A percentile compares a stretch with the other conserved stretches of the same genome.
Evolutionary conservation across 108 stramenopile species (phyloP).

Genomic region (Skeletonema costatum): DNA sequence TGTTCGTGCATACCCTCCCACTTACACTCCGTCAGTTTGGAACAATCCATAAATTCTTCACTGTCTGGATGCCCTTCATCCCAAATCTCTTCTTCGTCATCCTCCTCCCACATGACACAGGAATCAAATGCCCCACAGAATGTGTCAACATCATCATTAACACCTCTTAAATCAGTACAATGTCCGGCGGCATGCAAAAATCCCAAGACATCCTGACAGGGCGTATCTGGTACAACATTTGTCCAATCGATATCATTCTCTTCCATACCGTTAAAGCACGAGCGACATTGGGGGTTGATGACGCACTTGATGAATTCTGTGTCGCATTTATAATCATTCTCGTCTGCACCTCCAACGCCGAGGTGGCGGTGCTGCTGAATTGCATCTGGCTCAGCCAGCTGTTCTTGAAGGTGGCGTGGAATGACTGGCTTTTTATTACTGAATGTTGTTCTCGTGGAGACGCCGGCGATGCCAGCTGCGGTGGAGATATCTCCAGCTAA

Average conservation of each 20-base stretch:
- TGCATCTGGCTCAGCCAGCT: neutral
- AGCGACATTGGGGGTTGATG: slow-evolving; percentile 54
- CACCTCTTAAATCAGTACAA: slow-evolving; percentile 52
- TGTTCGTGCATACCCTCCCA: slow-evolving; percentile 80
- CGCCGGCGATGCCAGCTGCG: neutral
- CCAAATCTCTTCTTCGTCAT: slow-evolving; percentile 3
- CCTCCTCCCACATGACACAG: slow-evolving; percentile 75
- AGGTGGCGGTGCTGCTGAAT: neutral
- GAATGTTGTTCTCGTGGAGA: neutral
- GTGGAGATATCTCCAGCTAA: neutral
- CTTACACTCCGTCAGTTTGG: slow-evolving; percentile 66
- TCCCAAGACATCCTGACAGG: slow-evolving; percentile 63
- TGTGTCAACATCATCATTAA: slow-evolving; percentile 21
- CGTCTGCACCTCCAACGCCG: neutral
- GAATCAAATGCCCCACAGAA: slow-evolving; percentile 81
- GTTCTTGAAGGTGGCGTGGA: neutral
- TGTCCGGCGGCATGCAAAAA: slow-evolving; percentile 44
- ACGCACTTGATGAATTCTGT: slow-evolving; percentile 68
- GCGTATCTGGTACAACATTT: slow-evolving; percentile 70
- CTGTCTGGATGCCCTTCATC: slow-evolving; percentile 38
- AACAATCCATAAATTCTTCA: slow-evolving; percentile 61
- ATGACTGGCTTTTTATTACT: neutral
- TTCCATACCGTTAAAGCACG: slow-evolving; percentile 71
- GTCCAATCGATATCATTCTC: slow-evolving; percentile 79
- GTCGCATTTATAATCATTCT: slow-evolving; percentile 54